phyloP scores from a whole-genome alignment of 345 rosid species.

The Geranium rotundifolium region DNA sequence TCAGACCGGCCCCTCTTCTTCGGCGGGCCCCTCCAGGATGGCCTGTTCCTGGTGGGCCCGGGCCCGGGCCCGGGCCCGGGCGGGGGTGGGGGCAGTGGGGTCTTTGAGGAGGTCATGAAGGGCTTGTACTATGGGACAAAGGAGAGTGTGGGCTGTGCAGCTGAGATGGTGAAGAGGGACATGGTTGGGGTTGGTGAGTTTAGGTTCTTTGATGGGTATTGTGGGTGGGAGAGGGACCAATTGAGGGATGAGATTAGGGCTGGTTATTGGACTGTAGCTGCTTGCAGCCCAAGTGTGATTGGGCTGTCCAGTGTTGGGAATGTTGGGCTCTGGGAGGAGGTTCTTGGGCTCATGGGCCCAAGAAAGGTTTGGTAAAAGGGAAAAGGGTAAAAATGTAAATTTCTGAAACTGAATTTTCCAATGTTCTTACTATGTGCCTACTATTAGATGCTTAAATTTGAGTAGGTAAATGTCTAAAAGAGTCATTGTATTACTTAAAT shows the following conservation, averaged over 20 bases:
- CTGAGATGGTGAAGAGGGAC: conserved; percentile 70
- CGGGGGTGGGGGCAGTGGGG: conserved; percentile 42
- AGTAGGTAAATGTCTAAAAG: too few species aligned
- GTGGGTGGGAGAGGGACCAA: conserved; percentile 77
- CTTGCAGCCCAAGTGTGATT: conserved; percentile 64
- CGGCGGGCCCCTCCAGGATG: conserved; percentile 83
- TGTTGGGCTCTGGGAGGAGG: conserved; percentile 69
- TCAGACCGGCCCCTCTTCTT: conserved; percentile 56
- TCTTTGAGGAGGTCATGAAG: conserved; percentile 58
- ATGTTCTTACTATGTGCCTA: too few species aligned
- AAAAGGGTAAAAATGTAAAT: background rate
- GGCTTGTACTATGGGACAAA: conserved; percentile 71
- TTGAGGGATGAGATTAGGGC: conserved; percentile 68
- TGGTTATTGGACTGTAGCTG: conserved; percentile 74
- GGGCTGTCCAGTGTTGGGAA: conserved; percentile 35
- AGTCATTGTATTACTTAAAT: too few species aligned
- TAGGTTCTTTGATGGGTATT: conserved; percentile 80
- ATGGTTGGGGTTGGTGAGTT: conserved; percentile 51
- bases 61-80: conserved; percentile 20
- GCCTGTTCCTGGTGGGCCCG: conserved; percentile 54
- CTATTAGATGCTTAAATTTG: too few species aligned
- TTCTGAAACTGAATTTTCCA: background rate
- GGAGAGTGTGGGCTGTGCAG: conserved; percentile 72
- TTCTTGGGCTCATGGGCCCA: conserved; percentile 50
- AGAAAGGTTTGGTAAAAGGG: conserved; percentile 41